Conservation (phyloP, 1,139 yeast species). For the Nakaseomyces uthaithaninus region DNA sequence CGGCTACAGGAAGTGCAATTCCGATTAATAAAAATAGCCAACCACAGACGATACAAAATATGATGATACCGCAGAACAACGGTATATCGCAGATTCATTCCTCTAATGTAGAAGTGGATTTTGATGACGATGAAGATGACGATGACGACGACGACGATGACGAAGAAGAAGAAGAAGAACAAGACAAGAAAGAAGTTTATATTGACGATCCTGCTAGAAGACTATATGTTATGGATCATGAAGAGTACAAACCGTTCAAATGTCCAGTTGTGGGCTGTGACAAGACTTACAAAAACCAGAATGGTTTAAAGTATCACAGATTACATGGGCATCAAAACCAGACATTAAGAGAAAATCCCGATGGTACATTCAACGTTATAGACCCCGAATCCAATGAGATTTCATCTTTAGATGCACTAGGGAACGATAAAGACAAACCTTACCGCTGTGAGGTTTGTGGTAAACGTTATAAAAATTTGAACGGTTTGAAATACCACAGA, state of each 20-base stretch:
- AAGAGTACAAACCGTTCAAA: slow-evolving; percentile 89
- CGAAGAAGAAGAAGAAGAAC: slow-evolving; percentile 7
- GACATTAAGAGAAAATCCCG: slow-evolving; percentile 80
- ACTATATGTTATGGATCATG: slow-evolving; percentile 82
- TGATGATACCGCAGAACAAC: slow-evolving; percentile 5
- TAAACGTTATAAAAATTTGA: slow-evolving; percentile 87
- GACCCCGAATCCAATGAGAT: slow-evolving; percentile 81
- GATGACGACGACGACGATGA: slow-evolving; percentile 26
- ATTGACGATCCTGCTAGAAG: slow-evolving; percentile 93
- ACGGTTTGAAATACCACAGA: slow-evolving; percentile 93
- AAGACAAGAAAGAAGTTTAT: slow-evolving; percentile 40
- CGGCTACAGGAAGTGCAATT: slow-evolving; percentile 4
- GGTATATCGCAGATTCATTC: slow-evolving; percentile 4
- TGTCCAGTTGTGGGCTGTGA: slow-evolving; percentile 99
- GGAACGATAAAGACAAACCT: slow-evolving; percentile 91
- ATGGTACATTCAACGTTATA: slow-evolving; percentile 85
- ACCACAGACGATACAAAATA: slow-evolving; percentile 13
- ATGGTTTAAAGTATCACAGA: slow-evolving; percentile 92
- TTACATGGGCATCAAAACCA: slow-evolving; percentile 97
- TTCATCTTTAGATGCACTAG: slow-evolving; percentile 44
- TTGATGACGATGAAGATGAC: slow-evolving; percentile 35
- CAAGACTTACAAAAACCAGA: slow-evolving; percentile 93
- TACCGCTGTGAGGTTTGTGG: slow-evolving; percentile 98
- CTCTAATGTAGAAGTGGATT: slow-evolving; percentile 27
- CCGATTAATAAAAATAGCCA: slow-evolving; percentile 10